Evolutionary conservation across 176 grass and related monocot species (phyloP).

Genomic region (Eleusine coracana): DNA sequence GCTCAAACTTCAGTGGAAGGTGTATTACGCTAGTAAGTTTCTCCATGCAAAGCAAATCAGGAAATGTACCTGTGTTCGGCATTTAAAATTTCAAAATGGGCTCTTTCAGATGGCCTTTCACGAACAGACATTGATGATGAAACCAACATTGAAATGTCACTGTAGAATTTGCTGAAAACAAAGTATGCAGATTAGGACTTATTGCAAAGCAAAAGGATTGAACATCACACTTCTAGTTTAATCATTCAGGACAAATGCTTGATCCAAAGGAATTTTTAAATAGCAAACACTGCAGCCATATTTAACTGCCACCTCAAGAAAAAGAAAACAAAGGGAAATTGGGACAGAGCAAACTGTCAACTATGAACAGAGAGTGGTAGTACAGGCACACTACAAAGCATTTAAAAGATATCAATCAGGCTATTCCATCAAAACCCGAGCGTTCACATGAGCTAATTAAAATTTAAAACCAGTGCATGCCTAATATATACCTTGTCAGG

Average conservation of each 20-base stretch:
- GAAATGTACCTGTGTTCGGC: conserved; percentile 75
- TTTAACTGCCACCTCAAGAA: conserved; percentile 29
- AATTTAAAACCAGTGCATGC: conserved; percentile 31
- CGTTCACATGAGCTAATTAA: conserved; percentile 31
- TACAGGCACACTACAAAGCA: conserved; percentile 20
- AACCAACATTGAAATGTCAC: conserved; percentile 78
- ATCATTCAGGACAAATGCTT: conserved; percentile 15
- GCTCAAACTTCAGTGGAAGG: not conserved
- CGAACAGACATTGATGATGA: conserved; percentile 85
- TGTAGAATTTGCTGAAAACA: conserved; percentile 88
- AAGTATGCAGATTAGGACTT: conserved; percentile 8
- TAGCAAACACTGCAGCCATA: conserved; percentile 10
- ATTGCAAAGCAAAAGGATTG: conserved; percentile 18
- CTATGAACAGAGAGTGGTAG: conserved; percentile 29
- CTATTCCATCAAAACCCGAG: conserved; percentile 20
- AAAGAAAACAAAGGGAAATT: not conserved
- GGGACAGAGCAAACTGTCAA: not conserved
- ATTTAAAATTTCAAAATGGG: conserved; percentile 92
- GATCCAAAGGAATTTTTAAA: conserved; percentile 15
- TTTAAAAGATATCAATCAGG: conserved; percentile 27
- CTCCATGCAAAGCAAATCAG: conserved; percentile 30
- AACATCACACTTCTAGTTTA: conserved; percentile 30
- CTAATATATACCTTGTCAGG: conserved; percentile 73
- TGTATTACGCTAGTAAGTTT: conserved; percentile 27
- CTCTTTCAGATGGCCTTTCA: conserved; percentile 82